Base-by-base conservation (phyloP, 257 asterid genomes). In the Rehmannia glutinosa region DNA sequence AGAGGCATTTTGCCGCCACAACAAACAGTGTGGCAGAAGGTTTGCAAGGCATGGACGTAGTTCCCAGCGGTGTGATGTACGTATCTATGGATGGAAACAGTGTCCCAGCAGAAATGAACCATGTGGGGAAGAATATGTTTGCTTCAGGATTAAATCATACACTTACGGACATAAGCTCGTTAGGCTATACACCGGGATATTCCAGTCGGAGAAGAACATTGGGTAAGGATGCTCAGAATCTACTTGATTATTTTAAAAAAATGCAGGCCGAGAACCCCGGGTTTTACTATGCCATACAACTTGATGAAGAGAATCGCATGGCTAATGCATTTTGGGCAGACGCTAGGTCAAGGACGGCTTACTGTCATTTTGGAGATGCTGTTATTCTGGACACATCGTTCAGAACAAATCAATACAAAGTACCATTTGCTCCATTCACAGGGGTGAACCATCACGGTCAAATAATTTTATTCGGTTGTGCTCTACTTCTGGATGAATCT, bases 381-480 rank as follows among this genome's bases (percentile, higher is more conserved):
- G 91, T 92, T 79, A 71, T 73, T 25, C 71, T 92, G 33, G 96
- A 92, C 58, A 90, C 96, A 8, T 73, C 72, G 35, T 92, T 83
- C 79, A 77, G 87, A 73, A 73, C 41, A 46, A 84, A 87, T 71
- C 91, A 80, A 64, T 86, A 39, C 70, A 76, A 54, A 69, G 97
- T 90, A 25, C 96, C 98, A 17, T 84, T 87, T 81, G 86, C 86
- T 69, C 95, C 97, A 33, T 83, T 92, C 76, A 90, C 97, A 2
- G 98, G 98, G 19, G 87, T 92, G 73, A 92, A 90, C 82, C 90
- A 92, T 86, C 97, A 92, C 60, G 98, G 95, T 38, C 98, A 90
- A 75, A 78, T 75, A 58, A 66, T 86, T 79, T 82, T 92, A 77
- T 92, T 92, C 66, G 95, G 96, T 30, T 87, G 96, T 81, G 95